Conservation (phyloP, 768 basidiomycete species). For the Russula foetens region DNA sequence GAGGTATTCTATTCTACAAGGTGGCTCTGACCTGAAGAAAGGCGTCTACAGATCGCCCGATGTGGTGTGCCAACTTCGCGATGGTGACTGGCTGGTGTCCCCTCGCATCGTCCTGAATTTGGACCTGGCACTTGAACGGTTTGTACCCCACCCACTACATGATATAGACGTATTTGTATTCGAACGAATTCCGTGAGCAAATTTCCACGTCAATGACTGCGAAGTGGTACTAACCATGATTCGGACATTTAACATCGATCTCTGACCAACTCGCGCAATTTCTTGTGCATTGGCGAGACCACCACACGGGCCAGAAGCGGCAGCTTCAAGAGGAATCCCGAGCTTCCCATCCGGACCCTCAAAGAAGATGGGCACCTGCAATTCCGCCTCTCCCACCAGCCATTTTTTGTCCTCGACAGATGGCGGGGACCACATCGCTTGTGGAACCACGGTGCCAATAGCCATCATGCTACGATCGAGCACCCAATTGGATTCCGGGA, state of each 20-base stretch:
- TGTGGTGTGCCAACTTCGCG: background rate
- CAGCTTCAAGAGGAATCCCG: background rate
- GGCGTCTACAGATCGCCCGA: constrained; percentile 1
- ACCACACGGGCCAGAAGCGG: background rate
- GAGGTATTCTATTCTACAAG: background rate
- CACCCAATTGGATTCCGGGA: background rate
- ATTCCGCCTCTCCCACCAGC: background rate
- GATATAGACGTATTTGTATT: no score
- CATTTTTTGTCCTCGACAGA: background rate
- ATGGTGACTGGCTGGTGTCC: background rate
- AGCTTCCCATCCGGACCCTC: background rate
- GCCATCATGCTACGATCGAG: background rate
- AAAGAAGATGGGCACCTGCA: constrained; percentile 16
- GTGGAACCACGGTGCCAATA: constrained; percentile 12
- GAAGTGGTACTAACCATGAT: background rate
- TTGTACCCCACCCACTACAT: constrained; percentile 12
- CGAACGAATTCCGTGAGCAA: background rate
- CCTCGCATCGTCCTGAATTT: background rate
- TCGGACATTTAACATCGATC: background rate
- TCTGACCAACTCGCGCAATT: background rate
- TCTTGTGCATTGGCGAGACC: background rate
- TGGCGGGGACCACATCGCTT: constrained; percentile 1
- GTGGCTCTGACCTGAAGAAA: constrained; percentile 1
- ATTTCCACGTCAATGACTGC: background rate
- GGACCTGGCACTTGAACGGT: constrained; percentile 1